phyloP scores from a whole-genome alignment of 352 stramenopile species.

The Globisporangium cystogenes region DNA sequence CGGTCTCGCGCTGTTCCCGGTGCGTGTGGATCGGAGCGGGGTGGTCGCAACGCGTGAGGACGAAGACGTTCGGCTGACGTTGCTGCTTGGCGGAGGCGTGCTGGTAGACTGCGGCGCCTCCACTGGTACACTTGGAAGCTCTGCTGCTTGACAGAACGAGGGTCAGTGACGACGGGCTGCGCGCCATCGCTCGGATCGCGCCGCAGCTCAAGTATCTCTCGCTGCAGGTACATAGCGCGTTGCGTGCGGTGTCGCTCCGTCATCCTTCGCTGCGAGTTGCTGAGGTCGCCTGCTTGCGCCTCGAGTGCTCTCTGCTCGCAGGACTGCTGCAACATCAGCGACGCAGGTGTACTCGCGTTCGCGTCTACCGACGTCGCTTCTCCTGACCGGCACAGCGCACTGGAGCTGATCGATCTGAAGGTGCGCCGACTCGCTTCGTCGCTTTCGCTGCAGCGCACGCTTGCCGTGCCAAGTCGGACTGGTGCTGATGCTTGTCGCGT shows the following conservation, averaged over 20 bases:
- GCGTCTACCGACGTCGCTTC: too few relatives aligned
- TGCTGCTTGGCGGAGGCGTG: background rate
- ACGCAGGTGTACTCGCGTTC: conserved; percentile 36
- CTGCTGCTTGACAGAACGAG: conserved; percentile 58
- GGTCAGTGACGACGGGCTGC: conserved; percentile 40
- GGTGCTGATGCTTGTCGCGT: background rate
- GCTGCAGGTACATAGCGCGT: conserved; percentile 31
- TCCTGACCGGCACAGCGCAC: conserved; percentile 18
- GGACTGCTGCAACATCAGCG: conserved; percentile 48
- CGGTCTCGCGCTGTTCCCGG: conserved; percentile 35
- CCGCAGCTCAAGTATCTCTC: conserved; percentile 54
- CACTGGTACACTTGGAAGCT: conserved; percentile 38
- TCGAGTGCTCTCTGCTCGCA: conserved; percentile 3
- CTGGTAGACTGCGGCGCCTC: conserved; percentile 15
- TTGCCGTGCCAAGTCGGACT: too few relatives aligned
- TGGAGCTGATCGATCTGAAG: conserved; percentile 65
- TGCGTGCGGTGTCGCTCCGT: background rate
- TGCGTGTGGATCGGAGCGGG: conserved; percentile 7
- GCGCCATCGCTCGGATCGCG: conserved; percentile 23
- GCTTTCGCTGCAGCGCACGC: too few relatives aligned
- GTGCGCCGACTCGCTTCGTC: conserved; percentile 12
- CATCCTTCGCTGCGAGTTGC: background rate
- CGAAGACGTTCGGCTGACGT: background rate
- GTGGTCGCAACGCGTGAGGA: background rate
- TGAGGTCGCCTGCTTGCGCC: background rate